Conservation (phyloP, 2,329 filamentous ascomycete genomes). For the Ilyonectria robusta region DNA sequence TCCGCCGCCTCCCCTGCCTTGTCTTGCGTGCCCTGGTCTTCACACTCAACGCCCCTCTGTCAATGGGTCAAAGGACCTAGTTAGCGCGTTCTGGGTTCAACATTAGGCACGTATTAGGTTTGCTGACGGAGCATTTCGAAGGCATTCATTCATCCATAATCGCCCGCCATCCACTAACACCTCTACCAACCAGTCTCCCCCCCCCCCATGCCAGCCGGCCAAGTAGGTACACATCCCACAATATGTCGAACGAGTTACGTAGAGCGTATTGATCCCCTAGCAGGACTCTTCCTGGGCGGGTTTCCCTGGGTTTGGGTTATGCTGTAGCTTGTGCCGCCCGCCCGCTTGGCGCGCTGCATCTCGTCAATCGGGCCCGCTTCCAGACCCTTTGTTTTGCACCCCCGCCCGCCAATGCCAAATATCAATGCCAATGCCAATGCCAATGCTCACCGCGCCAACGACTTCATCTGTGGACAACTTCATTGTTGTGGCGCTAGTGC, state of each 20-base stretch:
- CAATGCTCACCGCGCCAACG: not conserved
- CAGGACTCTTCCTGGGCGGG: not conserved
- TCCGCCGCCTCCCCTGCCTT: not conserved
- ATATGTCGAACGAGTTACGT: not conserved
- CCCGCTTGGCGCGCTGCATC: constrained; percentile 42
- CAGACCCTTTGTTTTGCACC: constrained; percentile 42
- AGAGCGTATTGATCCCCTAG: constrained; percentile 10
- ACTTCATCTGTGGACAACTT: not conserved
- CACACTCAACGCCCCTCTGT: constrained; percentile 1
- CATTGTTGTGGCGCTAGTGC: not conserved
- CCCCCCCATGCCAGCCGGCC: not conserved
- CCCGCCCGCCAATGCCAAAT: not conserved
- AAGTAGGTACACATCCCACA: not conserved
- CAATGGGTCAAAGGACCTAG: constrained; percentile 10
- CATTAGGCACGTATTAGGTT: not conserved
- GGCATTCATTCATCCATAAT: not conserved
- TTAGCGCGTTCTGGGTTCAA: constrained; percentile 6
- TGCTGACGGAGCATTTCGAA: not conserved
- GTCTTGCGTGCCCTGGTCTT: not conserved
- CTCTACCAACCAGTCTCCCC: not conserved
- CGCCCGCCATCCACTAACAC: not conserved
- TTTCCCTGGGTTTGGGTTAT: not conserved
- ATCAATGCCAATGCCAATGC: not conserved
- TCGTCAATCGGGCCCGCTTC: constrained; percentile 49
- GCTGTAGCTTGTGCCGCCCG: constrained; percentile 21